Conservation (phyloP, 352 stramenopile genomes). For the Globisporangium polare region DNA sequence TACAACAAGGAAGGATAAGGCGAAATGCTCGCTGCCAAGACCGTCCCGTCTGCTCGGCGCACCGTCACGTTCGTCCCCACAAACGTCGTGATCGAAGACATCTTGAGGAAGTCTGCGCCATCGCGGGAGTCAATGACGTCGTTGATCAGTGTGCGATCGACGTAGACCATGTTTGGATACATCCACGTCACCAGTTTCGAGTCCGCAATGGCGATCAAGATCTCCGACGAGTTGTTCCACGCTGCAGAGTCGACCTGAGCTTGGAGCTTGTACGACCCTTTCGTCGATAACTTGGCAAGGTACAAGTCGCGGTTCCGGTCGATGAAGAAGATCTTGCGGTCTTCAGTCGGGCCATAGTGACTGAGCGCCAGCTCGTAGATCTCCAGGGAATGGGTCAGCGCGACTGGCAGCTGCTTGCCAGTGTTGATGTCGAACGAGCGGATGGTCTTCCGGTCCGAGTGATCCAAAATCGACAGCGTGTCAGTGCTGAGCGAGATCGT, state of each 20-base stretch:
- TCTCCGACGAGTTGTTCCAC: conserved; percentile 88
- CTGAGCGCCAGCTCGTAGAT: conserved; percentile 84
- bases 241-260: conserved; percentile 88
- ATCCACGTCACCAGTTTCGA: conserved; percentile 87
- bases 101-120: conserved; percentile 78
- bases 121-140: conserved; percentile 79
- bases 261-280: conserved; percentile 81
- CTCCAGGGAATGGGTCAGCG: conserved; percentile 65
- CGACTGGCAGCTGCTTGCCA: conserved; percentile 67
- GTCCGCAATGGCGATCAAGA: conserved; percentile 88
- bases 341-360: conserved; percentile 62
- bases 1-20: conserved; percentile 86
- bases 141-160: conserved; percentile 88
- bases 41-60: conserved; percentile 79
- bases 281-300: conserved; percentile 53
- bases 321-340: conserved; percentile 87
- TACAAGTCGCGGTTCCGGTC: conserved; percentile 88
- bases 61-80: conserved; percentile 84
- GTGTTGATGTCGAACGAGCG: conserved; percentile 88
- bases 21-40: conserved; percentile 74
- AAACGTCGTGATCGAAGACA: conserved; percentile 86
- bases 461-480: conserved; percentile 85
- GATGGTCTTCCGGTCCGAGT: conserved; percentile 86
- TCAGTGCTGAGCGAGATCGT: conserved; percentile 88
- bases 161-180: conserved; percentile 89